Evolutionary conservation across 441 rosid species (phyloP).

Genomic region (Gossypium schwendimanii): DNA sequence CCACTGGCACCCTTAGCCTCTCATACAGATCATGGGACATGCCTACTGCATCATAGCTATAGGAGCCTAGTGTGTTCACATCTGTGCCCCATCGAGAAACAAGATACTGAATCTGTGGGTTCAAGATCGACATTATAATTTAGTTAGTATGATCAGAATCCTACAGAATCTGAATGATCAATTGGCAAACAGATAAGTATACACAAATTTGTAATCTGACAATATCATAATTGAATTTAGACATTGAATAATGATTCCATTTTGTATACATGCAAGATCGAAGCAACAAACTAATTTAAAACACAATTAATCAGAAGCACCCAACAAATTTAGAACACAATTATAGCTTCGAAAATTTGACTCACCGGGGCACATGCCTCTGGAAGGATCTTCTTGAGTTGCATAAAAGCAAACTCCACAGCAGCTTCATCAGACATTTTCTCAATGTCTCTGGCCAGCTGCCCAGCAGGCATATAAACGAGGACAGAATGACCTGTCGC

Average conservation of each 20-base stretch:
- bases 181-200: neutral
- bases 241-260: neutral
- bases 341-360: neutral
- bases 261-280: neutral
- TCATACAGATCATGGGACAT: constrained; percentile 84
- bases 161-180: neutral
- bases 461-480: constrained; percentile 96
- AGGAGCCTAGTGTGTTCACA: constrained; percentile 77
- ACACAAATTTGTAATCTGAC: neutral
- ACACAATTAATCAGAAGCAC: neutral
- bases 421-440: constrained; percentile 92
- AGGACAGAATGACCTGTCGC: constrained; percentile 83
- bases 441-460: constrained; percentile 90
- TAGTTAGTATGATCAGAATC: neutral
- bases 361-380: constrained; percentile 75
- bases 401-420: constrained; percentile 69
- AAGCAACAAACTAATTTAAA: neutral
- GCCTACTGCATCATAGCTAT: constrained; percentile 81
- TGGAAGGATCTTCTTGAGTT: constrained; percentile 87
- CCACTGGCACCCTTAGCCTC: constrained; percentile 75
- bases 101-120: constrained; percentile 64
- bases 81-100: constrained; percentile 95
- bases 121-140: neutral
- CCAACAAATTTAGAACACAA: neutral
- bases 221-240: neutral